Base-by-base conservation (phyloP, 192 early-diverging fungal genomes). In the Dimargaris verticillata region DNA sequence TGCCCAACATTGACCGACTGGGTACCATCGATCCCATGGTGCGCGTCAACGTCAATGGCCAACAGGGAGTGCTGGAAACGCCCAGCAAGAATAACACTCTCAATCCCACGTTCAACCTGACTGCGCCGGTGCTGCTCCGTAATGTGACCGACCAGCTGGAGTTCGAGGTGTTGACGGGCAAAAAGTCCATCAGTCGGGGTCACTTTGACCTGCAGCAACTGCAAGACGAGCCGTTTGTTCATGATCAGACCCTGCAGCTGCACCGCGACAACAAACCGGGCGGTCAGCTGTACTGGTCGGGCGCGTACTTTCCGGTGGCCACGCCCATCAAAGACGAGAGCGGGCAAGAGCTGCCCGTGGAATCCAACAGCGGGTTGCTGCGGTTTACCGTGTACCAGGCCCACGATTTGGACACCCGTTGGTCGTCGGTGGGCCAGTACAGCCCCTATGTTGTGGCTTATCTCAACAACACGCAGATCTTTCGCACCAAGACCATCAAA, bases 21-120 rank as follows among this genome's bases (percentile, higher is more conserved):
- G 91, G 92, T 63, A 85, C 80, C 62, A 81, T 86, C 22, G 96
- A 99, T 68, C 96, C 96, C 26, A 94, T 91, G 64, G 74, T 86
- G 52, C 71, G 68, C 14, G 71, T 97, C 53, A 79, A 75, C 12
- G 71, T 93, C 60, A 86, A 81, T 53, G 84, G 85, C 53, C 80
- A 82, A 14, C 77, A 78, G 57, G 78, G 74, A 33, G 58, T 86
- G 3, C 80, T 66, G 15, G 63, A 76, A 11, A 91, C 92, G 0
- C 78, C 76, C 29, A 68, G 69, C 5, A 79, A 90, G 51, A 70
- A 81, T 28, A 86, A 92, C 68, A 88, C 78, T 43, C 75, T 80
- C 61, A 79, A 90, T 65, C 93, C 95, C 52, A 71, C 81, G 51
- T 99, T 91, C 90, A 78, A 89, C 60, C 83, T 95, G 65, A 90